Evolutionary conservation across 768 basidiomycete species (phyloP).

Genomic region (Neoboletus subvelutipes): DNA sequence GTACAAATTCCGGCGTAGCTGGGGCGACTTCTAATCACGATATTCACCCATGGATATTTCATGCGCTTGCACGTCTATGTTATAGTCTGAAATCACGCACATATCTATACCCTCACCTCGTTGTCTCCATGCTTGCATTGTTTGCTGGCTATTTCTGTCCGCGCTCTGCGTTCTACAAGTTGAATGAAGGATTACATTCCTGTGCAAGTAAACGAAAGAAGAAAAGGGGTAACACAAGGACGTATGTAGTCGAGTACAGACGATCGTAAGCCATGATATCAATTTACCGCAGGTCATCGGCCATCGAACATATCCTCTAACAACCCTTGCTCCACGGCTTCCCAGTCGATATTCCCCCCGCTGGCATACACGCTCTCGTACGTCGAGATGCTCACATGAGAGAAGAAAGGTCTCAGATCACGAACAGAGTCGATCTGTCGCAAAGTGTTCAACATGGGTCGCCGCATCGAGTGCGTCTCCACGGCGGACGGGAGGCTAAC

Average conservation of each 20-base stretch:
- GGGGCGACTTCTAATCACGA: slow-evolving; percentile 74
- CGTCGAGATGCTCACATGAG: slow-evolving; percentile 80
- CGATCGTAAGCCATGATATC: not conserved
- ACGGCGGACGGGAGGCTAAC: slow-evolving; percentile 29
- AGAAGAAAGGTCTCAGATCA: slow-evolving; percentile 89
- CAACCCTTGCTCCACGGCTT: slow-evolving; percentile 77
- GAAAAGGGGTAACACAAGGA: not conserved
- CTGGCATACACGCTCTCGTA: slow-evolving; percentile 91
- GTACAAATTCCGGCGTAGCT: slow-evolving; percentile 88
- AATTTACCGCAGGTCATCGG: slow-evolving; percentile 36
- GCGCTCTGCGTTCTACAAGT: not conserved
- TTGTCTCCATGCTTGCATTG: slow-evolving; percentile 4
- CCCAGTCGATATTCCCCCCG: slow-evolving; percentile 84
- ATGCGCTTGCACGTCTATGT: slow-evolving; percentile 1
- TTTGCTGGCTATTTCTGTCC: slow-evolving; percentile 1
- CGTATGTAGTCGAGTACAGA: not conserved
- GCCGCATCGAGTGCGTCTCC: slow-evolving; percentile 56
- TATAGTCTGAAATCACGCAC: slow-evolving; percentile 17
- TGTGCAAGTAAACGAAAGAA: slow-evolving; percentile 4
- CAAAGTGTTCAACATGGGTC: slow-evolving; percentile 66
- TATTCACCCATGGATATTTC: slow-evolving; percentile 10
- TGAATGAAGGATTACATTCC: slow-evolving; percentile 4
- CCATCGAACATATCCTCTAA: slow-evolving; percentile 91
- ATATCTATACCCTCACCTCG: slow-evolving; percentile 28
- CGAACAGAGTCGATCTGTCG: slow-evolving; percentile 81